Evolutionary conservation across 106 monocot species (phyloP), one percentile per base, ranked within the genome.

Genomic region (Platanthera zijinensis): DNA sequence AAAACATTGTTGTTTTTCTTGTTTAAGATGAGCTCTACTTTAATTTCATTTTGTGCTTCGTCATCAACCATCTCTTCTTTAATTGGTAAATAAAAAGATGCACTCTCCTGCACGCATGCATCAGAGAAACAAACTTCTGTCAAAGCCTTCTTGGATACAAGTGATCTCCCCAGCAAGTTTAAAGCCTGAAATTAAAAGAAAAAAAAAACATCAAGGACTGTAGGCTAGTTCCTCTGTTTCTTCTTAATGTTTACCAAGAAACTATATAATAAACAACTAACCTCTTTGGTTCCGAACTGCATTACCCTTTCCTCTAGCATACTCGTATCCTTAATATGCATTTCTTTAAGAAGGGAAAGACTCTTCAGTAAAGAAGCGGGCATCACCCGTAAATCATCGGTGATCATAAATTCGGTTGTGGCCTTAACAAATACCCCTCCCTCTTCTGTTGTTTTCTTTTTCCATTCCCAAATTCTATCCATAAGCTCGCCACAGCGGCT

Each of bases 341-440:
- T 25, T 25, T 25, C 25, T 25, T 25, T 25, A 25, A 25, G 25
- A 25, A 25, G 25, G 25, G 25, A 25, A 25, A 25, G 25, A 25
- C 25, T 25, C 25, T 25, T 25, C 25, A 25, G 25, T 25, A 25
- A 25, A 25, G 25, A 25, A 47, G 67, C 73, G 3, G 74, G 74
- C 46, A 1, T 51, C 56, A 85, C 71, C 10, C 28, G 19, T n/a
- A 85, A 46, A 85, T 85, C 56, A 54, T 85, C 82, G 10, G 57
- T 76, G 4, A 82, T 69, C n/a, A 82, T 63, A 47, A 54, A 78
- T 5, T 48, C 62, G 1, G 17, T 19, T 25, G 17, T 48, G 7
- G 32, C 32, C 53, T 75, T 76, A 5, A 79, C 78, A 39, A 85
- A 85, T n/a, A 82, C 75, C 14, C 85, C 82, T 14, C 79, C 79